Percentiles rank a stretch among this genome's conserved stretches.
Conservation (phyloP, 2,329 filamentous ascomycete species). For the Lachnellula suecica region DNA sequence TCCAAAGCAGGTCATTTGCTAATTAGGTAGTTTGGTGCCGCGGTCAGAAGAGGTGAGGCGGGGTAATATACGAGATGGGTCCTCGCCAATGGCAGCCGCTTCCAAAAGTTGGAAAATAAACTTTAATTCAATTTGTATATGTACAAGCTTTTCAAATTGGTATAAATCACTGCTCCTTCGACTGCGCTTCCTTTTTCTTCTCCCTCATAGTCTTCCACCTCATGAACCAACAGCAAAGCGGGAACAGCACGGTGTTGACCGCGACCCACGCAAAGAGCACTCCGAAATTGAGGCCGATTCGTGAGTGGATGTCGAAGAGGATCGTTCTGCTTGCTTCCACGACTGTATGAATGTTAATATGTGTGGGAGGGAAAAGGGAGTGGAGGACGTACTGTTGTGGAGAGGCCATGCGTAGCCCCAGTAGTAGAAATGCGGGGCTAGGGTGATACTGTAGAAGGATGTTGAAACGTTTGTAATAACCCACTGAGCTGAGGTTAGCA, state of each 20-base stretch:
- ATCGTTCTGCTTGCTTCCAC: constrained; percentile 60
- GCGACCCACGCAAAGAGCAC: constrained; percentile 58
- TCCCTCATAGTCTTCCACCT: constrained; percentile 38
- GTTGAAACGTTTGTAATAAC: constrained; percentile 65
- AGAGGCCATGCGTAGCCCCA: constrained; percentile 67
- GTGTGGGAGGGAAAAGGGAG: neutral
- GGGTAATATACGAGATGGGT: no score
- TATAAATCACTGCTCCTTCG: neutral
- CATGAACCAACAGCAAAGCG: constrained; percentile 44
- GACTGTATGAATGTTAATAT: constrained; percentile 31
- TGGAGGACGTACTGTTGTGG: constrained; percentile 47
- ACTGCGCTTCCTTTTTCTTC: constrained; percentile 10
- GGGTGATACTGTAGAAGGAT: constrained; percentile 57
- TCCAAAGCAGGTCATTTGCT: no score
- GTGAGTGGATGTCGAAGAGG: constrained; percentile 57
- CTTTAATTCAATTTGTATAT: neutral
- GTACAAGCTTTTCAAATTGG: neutral
- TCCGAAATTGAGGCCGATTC: constrained; percentile 60
- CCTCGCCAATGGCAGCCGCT: neutral
- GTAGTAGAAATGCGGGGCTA: constrained; percentile 56
- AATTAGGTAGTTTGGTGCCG: no score
- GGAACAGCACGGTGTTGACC: constrained; percentile 53
- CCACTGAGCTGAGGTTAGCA: constrained; percentile 37
- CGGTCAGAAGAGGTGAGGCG: no score
- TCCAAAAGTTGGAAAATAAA: neutral